phyloP scores from a whole-genome alignment of 345 rosid genomes.

The Odontarrhena argentea region DNA sequence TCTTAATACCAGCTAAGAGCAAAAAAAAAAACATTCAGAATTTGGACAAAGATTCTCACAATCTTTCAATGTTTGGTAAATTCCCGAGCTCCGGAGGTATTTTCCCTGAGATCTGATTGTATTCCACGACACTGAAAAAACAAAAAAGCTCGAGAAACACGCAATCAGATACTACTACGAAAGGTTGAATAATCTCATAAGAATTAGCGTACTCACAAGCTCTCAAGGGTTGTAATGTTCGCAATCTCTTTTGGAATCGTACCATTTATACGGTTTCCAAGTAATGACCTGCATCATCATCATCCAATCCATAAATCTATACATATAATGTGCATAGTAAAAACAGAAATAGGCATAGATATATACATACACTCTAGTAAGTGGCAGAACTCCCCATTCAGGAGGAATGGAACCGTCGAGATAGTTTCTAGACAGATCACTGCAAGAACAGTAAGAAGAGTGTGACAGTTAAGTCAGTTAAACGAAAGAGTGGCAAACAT shows the following conservation, averaged over 20 bases:
- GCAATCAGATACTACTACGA: not conserved
- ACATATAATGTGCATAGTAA: not conserved
- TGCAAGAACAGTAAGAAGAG: constrained; percentile 25
- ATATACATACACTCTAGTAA: too few relatives aligned
- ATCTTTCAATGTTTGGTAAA: constrained; percentile 22
- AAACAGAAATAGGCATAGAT: not conserved
- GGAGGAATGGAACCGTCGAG: constrained; percentile 57
- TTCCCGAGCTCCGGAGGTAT: constrained; percentile 54
- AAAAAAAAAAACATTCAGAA: not conserved
- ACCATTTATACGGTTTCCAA: constrained; percentile 56
- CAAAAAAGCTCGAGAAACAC: not conserved
- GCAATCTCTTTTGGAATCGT: constrained; percentile 56
- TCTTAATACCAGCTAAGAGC: constrained; percentile 10
- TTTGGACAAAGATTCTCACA: constrained; percentile 29
- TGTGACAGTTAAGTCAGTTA: constrained; percentile 19
- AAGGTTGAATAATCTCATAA: not conserved
- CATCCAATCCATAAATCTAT: constrained; percentile 5
- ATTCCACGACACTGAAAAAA: constrained; percentile 40
- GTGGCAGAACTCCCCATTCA: constrained; percentile 51
- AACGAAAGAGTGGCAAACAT: not conserved
- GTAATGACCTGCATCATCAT: constrained; percentile 45
- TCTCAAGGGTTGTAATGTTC: constrained; percentile 45
- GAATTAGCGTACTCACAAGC: constrained; percentile 49
- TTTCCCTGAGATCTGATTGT: constrained; percentile 46
- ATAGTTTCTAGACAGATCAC: constrained; percentile 56